phyloP scores from a whole-genome alignment of 1,139 yeast genomes.

The Candida albicans region DNA sequence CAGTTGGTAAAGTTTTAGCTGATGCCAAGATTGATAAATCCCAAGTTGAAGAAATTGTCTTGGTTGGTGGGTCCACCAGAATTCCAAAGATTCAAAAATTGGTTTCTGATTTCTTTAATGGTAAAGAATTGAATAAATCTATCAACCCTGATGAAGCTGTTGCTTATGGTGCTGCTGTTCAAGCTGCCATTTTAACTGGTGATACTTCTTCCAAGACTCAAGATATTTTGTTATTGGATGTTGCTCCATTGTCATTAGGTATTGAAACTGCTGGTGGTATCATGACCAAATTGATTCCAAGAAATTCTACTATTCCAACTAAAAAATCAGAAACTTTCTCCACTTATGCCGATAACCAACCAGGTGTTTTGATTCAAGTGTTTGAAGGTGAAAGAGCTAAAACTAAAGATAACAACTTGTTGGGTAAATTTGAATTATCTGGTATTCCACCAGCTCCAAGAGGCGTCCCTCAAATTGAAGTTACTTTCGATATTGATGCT shows the following conservation, averaged over 20 bases:
- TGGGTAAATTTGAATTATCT: conserved; percentile 90
- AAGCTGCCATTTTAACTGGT: conserved; percentile 66
- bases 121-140: conserved; percentile 46
- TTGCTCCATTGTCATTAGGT: conserved; percentile 90
- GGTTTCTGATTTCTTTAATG: conserved; percentile 45
- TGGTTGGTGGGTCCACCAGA: conserved; percentile 49
- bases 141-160: conserved; percentile 49
- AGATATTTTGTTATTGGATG: conserved; percentile 86
- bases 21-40: conserved; percentile 45
- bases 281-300: conserved; percentile 92
- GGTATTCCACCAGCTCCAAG: conserved; percentile 98
- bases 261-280: conserved; percentile 97
- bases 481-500: conserved; percentile 88
- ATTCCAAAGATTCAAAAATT: conserved; percentile 46
- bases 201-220: conserved; percentile 76
- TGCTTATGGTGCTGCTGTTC: conserved; percentile 48
- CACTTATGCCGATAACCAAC: conserved; percentile 95
- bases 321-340: conserved; percentile 94
- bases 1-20: conserved; percentile 45
- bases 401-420: conserved; percentile 89
- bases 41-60: conserved; percentile 39
- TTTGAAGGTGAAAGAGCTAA: conserved; percentile 96
- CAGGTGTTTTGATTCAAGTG: conserved; percentile 92
- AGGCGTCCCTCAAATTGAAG: conserved; percentile 96
- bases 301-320: conserved; percentile 95